Conservation (phyloP, 768 basidiomycete genomes). For the Lactarius trivialis region DNA sequence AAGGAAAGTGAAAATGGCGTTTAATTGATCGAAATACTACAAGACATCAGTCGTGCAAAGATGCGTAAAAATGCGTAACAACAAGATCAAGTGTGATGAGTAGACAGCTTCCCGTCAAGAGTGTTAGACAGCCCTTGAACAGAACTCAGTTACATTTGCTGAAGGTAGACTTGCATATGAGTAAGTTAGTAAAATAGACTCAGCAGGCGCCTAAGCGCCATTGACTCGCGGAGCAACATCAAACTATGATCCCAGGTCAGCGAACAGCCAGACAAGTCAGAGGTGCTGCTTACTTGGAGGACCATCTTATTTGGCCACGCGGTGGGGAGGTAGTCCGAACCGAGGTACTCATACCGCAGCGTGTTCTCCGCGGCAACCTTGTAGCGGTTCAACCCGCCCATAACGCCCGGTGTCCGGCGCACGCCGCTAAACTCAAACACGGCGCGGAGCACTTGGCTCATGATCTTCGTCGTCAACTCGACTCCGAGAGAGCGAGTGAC, state of each 20-base stretch:
- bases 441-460: slow-evolving; percentile 57
- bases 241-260: slow-evolving; percentile 7
- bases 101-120: background rate
- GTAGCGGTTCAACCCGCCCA: slow-evolving; percentile 58
- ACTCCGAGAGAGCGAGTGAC: slow-evolving; percentile 43
- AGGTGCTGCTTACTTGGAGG: slow-evolving; percentile 42
- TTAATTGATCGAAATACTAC: background rate
- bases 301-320: slow-evolving; percentile 68
- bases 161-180: background rate
- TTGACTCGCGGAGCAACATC: background rate
- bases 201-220: background rate
- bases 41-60: background rate
- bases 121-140: background rate
- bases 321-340: slow-evolving; percentile 39
- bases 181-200: background rate
- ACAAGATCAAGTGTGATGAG: background rate
- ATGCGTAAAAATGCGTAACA: background rate
- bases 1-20: background rate
- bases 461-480: slow-evolving; percentile 52
- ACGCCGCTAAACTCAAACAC: slow-evolving; percentile 54
- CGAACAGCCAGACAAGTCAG: background rate
- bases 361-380: slow-evolving; percentile 38
- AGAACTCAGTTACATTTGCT: background rate
- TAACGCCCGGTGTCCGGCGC: slow-evolving; percentile 60
- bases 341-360: slow-evolving; percentile 51